Conservation (phyloP, 192 early-diverging fungal species). For the Chytriomyces sp. region DNA sequence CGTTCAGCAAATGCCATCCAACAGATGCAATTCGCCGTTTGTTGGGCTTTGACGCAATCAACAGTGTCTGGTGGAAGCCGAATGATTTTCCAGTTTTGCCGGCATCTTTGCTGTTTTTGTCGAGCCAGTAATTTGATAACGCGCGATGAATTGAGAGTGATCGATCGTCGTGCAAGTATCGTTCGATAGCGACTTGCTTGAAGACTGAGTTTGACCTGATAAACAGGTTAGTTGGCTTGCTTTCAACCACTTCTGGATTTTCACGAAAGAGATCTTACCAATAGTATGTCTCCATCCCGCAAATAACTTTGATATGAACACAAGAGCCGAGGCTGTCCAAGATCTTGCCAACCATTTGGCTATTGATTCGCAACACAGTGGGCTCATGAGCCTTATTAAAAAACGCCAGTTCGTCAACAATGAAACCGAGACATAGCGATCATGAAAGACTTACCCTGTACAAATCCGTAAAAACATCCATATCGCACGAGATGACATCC, state of each 20-base stretch:
- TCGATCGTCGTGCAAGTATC: conserved; percentile 32
- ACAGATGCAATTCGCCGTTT: conserved; percentile 28
- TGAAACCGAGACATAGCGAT: not conserved
- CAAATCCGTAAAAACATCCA: conserved; percentile 33
- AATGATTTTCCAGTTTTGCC: conserved; percentile 7
- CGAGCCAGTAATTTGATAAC: conserved; percentile 38
- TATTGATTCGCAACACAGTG: conserved; percentile 25
- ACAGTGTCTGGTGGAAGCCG: conserved; percentile 32
- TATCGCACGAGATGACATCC: conserved; percentile 35
- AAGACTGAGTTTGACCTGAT: conserved; percentile 30
- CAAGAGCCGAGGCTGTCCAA: conserved; percentile 19
- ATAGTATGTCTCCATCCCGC: conserved; percentile 29
- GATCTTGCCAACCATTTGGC: not conserved
- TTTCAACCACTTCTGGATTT: no score
- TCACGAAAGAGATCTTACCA: conserved; percentile 17
- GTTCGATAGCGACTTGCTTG: conserved; percentile 20
- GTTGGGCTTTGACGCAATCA: conserved; percentile 34
- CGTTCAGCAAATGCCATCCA: conserved; percentile 38
- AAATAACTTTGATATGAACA: conserved; percentile 2
- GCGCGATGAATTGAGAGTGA: conserved; percentile 7
- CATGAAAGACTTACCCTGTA: conserved; percentile 9
- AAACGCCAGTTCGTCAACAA: not conserved
- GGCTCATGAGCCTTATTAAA: conserved; percentile 25
- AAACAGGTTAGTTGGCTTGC: no score
- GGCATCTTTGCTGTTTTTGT: conserved; percentile 30